Evolutionary conservation across 768 basidiomycete species (phyloP), one percentile per base, ranked within the genome.

Genomic region (Calocybe indica): DNA sequence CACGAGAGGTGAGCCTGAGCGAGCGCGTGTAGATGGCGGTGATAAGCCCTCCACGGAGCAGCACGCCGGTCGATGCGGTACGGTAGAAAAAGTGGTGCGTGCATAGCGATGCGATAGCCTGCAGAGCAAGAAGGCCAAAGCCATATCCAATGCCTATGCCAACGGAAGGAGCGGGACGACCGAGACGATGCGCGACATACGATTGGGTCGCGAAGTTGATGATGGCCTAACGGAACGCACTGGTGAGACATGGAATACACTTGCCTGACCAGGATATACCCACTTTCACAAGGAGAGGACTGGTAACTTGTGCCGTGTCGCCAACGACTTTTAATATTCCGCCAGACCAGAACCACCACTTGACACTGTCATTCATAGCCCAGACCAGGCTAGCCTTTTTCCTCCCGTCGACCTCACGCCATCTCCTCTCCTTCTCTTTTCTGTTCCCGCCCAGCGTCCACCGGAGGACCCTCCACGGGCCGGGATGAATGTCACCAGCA

Each of bases 41-140:
- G 55, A 96, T 95, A 39, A 96, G 75, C 1, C 91, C 92, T 7
- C 84, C 85, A 32, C 93, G 82, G 10, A 88, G 59, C 11, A 92
- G 75, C 2, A 94, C 90, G 22, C 94, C 93, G 8, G 82, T 77
- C 1, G 81, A 79, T 29, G 79, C 74, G 34, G 73, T 71, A 7
- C 87, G 78, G 60, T 91, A 89, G 73, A 92, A 92, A 66, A 88
- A 93, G 56, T 92, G 89, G 50, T 94, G 81, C 6, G 78, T 74
- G 54, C 79, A 79, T 46, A 91, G 56, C 0, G 86, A 87, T 0
- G 82, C 61, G 33, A 83, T 59, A 32, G 90, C 44, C 57, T 91
- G 85, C 55, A 96, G 70, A 13, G 67, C 61, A 48, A 93, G 70
- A 1, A 97, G 74, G 22, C 63, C 78, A 53, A 95, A 75, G 1